phyloP scores from a whole-genome alignment of 2,329 filamentous ascomycete species.

The Blastomyces gilchristii region DNA sequence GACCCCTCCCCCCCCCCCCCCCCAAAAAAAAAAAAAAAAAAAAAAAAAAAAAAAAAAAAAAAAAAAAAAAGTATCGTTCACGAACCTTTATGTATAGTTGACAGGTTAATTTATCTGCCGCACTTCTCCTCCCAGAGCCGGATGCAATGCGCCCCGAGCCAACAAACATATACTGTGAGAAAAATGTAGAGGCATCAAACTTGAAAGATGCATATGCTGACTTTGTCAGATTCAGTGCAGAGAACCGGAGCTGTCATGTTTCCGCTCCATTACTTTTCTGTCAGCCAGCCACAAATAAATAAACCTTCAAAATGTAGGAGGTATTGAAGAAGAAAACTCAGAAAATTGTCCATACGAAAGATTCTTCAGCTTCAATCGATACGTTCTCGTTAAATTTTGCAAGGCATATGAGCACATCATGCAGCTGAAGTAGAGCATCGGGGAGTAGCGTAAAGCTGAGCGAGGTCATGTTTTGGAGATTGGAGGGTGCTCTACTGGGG shows the following conservation, averaged over 20 bases:
- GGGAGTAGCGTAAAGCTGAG: conserved; percentile 47
- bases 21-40: neutral
- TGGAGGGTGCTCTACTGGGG: neutral
- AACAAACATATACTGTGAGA: conserved; percentile 48
- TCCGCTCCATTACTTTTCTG: neutral
- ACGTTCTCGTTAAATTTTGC: conserved; percentile 55
- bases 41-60: neutral
- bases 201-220: conserved; percentile 54
- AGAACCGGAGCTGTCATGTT: conserved; percentile 45
- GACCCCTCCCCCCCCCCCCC: no score
- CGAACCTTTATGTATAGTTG: conserved; percentile 48
- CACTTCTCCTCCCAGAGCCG: conserved; percentile 15
- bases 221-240: conserved; percentile 52
- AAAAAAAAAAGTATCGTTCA: neutral
- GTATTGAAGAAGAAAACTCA: neutral
- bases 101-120: conserved; percentile 46
- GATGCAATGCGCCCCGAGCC: conserved; percentile 20
- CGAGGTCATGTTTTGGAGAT: conserved; percentile 15
- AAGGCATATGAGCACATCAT: conserved; percentile 51
- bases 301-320: neutral
- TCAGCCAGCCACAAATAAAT: conserved; percentile 12
- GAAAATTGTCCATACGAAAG: conserved; percentile 36
- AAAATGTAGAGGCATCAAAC: conserved; percentile 46
- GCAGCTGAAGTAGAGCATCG: conserved; percentile 45
- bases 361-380: conserved; percentile 50